A percentile compares a stretch with the other conserved stretches of the same genome.
Evolutionary conservation across 805 yeast genomes (phyloP).

Genomic region (Yamadazyma tumulicola): DNA sequence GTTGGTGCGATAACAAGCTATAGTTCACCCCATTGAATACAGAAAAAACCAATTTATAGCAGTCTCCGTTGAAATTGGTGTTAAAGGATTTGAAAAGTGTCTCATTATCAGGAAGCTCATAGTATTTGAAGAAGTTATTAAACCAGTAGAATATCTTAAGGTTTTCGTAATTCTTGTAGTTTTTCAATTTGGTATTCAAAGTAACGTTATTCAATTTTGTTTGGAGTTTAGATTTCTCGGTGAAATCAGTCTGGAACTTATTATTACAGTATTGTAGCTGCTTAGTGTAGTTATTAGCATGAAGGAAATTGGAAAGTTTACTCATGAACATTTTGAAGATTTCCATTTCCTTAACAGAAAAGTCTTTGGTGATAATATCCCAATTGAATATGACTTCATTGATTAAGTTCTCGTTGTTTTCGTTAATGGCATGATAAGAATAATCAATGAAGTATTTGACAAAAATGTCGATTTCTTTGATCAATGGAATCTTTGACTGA

Average conservation of each 20-base stretch:
- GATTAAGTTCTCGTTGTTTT: conserved; percentile 12
- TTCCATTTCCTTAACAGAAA: conserved; percentile 6
- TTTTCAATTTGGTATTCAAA: conserved; percentile 11
- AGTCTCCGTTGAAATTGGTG: conserved; percentile 7
- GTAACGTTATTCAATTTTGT: conserved; percentile 11
- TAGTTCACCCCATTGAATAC: conserved; percentile 10
- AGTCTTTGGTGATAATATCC: conserved; percentile 8
- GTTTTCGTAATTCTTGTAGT: conserved; percentile 10
- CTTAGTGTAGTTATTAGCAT: conserved; percentile 8
- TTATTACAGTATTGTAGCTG: conserved; percentile 13
- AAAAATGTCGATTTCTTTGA: conserved; percentile 8
- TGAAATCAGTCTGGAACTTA: conserved; percentile 6
- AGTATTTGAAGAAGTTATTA: conserved; percentile 9
- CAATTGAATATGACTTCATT: conserved; percentile 13
- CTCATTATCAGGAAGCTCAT: conserved; percentile 9
- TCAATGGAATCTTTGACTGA: conserved; percentile 5
- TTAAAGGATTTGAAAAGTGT: conserved; percentile 7
- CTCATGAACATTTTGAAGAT: conserved; percentile 6
- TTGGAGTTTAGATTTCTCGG: conserved; percentile 1
- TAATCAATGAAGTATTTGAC: conserved; percentile 7
- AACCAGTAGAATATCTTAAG: conserved; percentile 13
- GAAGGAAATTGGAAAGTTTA: conserved; percentile 7
- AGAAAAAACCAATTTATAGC: conserved; percentile 8
- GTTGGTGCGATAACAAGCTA: conserved; percentile 15
- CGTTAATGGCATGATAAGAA: conserved; percentile 7